These are phyloP conservation scores for Gastrodia elata DNA, from an alignment of 106 monocot species.

Conservation along the genomic window DNA sequence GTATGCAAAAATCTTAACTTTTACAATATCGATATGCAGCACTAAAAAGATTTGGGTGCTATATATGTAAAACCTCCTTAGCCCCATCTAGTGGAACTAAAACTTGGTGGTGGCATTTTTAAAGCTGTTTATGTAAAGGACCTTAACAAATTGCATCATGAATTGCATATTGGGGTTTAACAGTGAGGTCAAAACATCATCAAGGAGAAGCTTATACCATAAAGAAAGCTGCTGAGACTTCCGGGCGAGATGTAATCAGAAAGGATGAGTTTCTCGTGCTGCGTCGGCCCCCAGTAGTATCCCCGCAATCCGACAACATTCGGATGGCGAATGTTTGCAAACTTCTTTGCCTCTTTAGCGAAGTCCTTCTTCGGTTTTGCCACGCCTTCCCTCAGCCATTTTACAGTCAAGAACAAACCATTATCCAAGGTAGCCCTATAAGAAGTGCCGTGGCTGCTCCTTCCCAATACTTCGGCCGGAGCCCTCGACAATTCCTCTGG, in stretches of 20 bases:
- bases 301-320: slow-evolving; percentile 87
- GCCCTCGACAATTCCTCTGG: slow-evolving; percentile 89
- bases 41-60: too few species aligned
- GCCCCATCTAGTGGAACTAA: too few species aligned
- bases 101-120: too few species aligned
- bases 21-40: too few species aligned
- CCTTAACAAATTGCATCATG: too few species aligned
- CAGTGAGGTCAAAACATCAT: too few species aligned
- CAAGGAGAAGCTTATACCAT: slow-evolving; percentile 47
- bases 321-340: slow-evolving; percentile 89
- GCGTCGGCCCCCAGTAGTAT: slow-evolving; percentile 95
- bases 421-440: slow-evolving; percentile 87
- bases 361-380: slow-evolving; percentile 96
- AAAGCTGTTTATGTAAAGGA: too few species aligned
- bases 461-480: slow-evolving; percentile 85
- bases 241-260: slow-evolving; percentile 87
- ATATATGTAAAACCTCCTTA: too few species aligned
- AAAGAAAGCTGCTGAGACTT: slow-evolving; percentile 91
- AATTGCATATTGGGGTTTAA: too few species aligned
- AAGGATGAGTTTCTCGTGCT: slow-evolving; percentile 87
- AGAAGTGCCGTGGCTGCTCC: slow-evolving; percentile 96
- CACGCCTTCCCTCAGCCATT: slow-evolving; percentile 94
- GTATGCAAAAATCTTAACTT: background rate
- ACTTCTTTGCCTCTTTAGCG: slow-evolving; percentile 82
- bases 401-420: slow-evolving; percentile 82